A percentile compares a stretch with the other conserved stretches of the same genome.
Conservation (phyloP, 352 stramenopile species). For the Blastocystis sp. region DNA sequence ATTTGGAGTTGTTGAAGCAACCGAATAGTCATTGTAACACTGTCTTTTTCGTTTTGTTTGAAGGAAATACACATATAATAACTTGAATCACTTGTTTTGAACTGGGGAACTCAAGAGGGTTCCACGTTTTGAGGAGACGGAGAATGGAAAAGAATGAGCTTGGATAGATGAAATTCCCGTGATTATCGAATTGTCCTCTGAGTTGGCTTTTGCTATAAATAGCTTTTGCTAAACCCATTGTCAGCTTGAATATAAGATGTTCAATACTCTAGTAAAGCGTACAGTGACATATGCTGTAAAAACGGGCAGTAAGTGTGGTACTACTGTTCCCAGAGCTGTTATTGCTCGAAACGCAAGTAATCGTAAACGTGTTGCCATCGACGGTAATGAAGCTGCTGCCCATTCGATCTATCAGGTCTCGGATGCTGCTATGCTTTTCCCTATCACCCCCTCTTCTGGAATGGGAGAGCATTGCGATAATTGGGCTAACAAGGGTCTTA, state of each 20-base stretch:
- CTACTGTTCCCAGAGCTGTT: not conserved
- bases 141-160: not conserved
- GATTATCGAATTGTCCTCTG: not conserved
- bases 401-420: constrained; percentile 28
- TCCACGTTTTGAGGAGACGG: not conserved
- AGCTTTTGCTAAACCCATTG: constrained; percentile 1
- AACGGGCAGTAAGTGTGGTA: not conserved
- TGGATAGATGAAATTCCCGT: not conserved
- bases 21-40: constrained; percentile 55
- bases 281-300: not conserved
- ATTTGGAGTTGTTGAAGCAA: constrained; percentile 77
- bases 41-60: not conserved
- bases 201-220: not conserved
- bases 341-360: constrained; percentile 25
- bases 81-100: not conserved
- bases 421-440: constrained; percentile 66
- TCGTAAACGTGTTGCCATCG: constrained; percentile 45
- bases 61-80: not conserved
- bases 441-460: constrained; percentile 68
- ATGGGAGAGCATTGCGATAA: constrained; percentile 71
- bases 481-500: constrained; percentile 67
- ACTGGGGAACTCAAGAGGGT: not conserved
- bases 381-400: constrained; percentile 58
- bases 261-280: constrained; percentile 37
- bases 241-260: constrained; percentile 9